Base-by-base conservation (phyloP, 2,329 filamentous ascomycete genomes). In the Aciculosporium take region DNA sequence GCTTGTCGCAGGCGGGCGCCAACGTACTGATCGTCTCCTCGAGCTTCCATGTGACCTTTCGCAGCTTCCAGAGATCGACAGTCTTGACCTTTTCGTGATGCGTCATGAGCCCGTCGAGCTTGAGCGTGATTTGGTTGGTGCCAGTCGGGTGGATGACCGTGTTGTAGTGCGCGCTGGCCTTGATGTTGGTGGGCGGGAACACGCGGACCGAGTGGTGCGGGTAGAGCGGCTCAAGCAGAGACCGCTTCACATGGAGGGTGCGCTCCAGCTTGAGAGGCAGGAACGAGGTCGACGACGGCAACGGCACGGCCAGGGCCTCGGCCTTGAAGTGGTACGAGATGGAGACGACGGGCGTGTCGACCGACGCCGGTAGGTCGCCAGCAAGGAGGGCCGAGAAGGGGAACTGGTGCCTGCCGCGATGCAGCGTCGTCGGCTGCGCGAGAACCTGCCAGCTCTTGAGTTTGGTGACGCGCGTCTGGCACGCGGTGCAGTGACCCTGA, bases 131-230 rank as follows among this genome's bases (percentile, higher is more conserved):
- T 9, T 71, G 81, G 64, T 93, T 89, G 53, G 76, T 78, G 53
- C 85, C 84, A 45, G 88, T 84, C 5, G 89, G 87, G 63, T 94
- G 81, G 47, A 95, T 79, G 48, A 94, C 76, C 29, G 84, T 77
- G 36, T 81, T 81, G 48, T 94, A 80, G 53, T 85, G 79, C 47
- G 91, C 82, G 54, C 79, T 81, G 44, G 86, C 84, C 50, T 85
- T 88, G 54, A 98, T 80, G 63, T 94, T 91, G 50, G 91, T 98
- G 0, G 91, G 89, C 37, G 89, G 91, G 64, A 98, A 98, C 55
- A 96, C 84, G 55, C 89, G 85, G 47, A 94, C 79, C 13, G 84
- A 93, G 62, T 88, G 81, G 63, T 93, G 89, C 46, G 93, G 86
- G 40, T 74, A 71, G 37, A 86, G 83, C 3, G 84, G 76, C 40